Conservation (phyloP, 495 filamentous ascomycete genomes). For the Lophiostoma macrostomum region DNA sequence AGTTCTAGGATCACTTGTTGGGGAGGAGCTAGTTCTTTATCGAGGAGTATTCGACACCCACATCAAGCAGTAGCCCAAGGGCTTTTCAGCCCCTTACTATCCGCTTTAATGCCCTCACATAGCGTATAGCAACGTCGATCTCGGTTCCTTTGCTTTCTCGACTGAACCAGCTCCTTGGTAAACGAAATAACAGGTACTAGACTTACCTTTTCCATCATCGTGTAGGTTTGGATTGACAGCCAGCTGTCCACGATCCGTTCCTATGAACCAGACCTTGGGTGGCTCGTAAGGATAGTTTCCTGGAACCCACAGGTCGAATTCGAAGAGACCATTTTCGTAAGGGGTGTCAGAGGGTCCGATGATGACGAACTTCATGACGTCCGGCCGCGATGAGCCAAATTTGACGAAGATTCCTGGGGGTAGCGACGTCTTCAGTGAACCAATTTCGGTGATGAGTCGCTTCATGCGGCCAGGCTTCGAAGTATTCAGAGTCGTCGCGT, state of each 20-base stretch:
- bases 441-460: conserved; percentile 51
- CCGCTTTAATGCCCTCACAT: too few species aligned
- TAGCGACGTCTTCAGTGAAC: conserved; percentile 50
- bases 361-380: conserved; percentile 59
- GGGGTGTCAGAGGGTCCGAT: conserved; percentile 56
- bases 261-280: conserved; percentile 51
- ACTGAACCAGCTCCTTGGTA: too few species aligned
- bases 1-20: neutral
- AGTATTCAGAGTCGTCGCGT: conserved; percentile 7
- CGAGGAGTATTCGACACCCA: too few species aligned
- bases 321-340: conserved; percentile 61
- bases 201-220: conserved; percentile 46
- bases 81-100: too few species aligned
- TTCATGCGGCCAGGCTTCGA: conserved; percentile 46
- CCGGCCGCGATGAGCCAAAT: conserved; percentile 50
- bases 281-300: conserved; percentile 49
- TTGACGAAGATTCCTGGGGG: conserved; percentile 60
- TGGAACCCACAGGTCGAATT: conserved; percentile 55
- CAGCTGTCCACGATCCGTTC: conserved; percentile 46
- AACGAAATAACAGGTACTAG: too few species aligned
- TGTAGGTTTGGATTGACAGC: conserved; percentile 63
- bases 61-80: too few species aligned
- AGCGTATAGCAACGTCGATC: too few species aligned
- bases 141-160: too few species aligned
- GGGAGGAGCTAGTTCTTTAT: too few species aligned